A percentile compares a stretch with the other conserved stretches of the same genome.
Evolutionary conservation across 176 grass and related monocot genomes (phyloP).

Genomic region (Eragrostis curvula): DNA sequence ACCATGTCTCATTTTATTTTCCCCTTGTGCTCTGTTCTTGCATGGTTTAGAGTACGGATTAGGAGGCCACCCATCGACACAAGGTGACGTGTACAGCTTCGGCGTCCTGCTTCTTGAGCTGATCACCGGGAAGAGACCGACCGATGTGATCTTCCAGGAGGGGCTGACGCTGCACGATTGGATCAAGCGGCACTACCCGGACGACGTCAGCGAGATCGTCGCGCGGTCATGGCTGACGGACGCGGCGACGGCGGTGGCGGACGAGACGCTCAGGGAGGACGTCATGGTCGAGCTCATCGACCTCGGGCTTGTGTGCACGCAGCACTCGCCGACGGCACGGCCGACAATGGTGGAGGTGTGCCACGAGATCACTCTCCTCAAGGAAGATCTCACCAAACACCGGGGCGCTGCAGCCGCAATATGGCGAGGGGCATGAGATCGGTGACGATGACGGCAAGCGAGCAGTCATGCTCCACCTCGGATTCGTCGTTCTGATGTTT

Average conservation of each 20-base stretch:
- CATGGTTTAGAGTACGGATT: conserved; percentile 79
- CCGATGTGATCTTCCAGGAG: conserved; percentile 83
- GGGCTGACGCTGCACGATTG: conserved; percentile 87
- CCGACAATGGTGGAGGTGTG: conserved; percentile 78
- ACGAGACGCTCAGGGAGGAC: conserved; percentile 45
- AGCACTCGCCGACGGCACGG: conserved; percentile 58
- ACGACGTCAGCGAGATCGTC: conserved; percentile 56
- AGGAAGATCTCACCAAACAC: conserved; percentile 71
- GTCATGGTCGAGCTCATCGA: conserved; percentile 68
- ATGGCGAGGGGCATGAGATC: not conserved
- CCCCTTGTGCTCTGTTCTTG: conserved; percentile 36
- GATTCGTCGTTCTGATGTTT: conserved; percentile 48
- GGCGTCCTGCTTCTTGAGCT: conserved; percentile 85
- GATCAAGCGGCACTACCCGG: conserved; percentile 70
- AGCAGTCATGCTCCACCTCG: conserved; percentile 37
- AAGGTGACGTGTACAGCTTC: conserved; percentile 96
- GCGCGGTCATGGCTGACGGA: conserved; percentile 57
- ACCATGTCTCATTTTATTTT: not conserved
- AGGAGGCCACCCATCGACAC: conserved; percentile 70
- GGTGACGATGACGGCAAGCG: conserved; percentile 42
- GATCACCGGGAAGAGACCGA: conserved; percentile 81
- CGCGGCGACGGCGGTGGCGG: conserved; percentile 14
- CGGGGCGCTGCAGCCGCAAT: not conserved
- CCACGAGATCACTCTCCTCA: conserved; percentile 69
- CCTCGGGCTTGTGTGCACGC: conserved; percentile 80